These are phyloP conservation scores for Naganishia sp. DNA, from an alignment of 1,284 basidiomycete genomes.

Conservation along the genomic window DNA sequence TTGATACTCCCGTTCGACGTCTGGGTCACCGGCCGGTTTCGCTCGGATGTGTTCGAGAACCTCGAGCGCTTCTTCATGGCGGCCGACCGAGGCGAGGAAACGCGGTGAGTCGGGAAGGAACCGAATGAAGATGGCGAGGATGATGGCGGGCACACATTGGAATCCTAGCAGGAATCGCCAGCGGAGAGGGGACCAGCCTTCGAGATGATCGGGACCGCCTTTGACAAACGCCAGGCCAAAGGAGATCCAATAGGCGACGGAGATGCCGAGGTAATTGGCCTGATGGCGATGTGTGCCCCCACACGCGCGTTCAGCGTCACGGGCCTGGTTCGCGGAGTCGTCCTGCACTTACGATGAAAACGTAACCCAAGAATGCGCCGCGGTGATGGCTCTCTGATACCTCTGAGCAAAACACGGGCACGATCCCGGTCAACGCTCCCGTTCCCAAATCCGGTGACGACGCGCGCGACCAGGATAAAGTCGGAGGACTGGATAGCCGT, in stretches of 20 bases:
- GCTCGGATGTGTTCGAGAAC: slow-evolving; percentile 37
- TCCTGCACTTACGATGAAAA: slow-evolving; percentile 35
- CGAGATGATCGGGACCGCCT: slow-evolving; percentile 40
- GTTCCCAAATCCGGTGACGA: slow-evolving; percentile 45
- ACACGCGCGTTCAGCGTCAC: slow-evolving; percentile 18
- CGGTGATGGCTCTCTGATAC: slow-evolving; percentile 41
- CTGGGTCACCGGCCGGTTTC: slow-evolving; percentile 8
- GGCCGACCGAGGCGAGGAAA: slow-evolving; percentile 43
- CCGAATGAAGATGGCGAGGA: slow-evolving; percentile 37
- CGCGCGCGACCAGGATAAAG: slow-evolving; percentile 58
- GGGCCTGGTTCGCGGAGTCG: slow-evolving; percentile 28
- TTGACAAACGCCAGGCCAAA: slow-evolving; percentile 45
- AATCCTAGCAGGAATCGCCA: slow-evolving; percentile 34
- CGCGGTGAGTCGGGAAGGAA: slow-evolving; percentile 43
- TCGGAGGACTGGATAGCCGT: slow-evolving; percentile 36
- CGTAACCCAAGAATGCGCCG: slow-evolving; percentile 42
- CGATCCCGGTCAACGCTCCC: slow-evolving; percentile 43
- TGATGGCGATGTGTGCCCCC: slow-evolving; percentile 47
- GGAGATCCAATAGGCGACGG: slow-evolving; percentile 47
- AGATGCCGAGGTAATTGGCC: slow-evolving; percentile 28
- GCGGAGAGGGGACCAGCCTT: slow-evolving; percentile 20
- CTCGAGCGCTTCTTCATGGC: slow-evolving; percentile 41
- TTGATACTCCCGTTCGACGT: slow-evolving; percentile 35
- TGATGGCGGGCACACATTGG: slow-evolving; percentile 38
- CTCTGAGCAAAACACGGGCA: slow-evolving; percentile 45